Conservation (phyloP, 176 grass and related monocot species). For the Calamus simplicifolius region DNA sequence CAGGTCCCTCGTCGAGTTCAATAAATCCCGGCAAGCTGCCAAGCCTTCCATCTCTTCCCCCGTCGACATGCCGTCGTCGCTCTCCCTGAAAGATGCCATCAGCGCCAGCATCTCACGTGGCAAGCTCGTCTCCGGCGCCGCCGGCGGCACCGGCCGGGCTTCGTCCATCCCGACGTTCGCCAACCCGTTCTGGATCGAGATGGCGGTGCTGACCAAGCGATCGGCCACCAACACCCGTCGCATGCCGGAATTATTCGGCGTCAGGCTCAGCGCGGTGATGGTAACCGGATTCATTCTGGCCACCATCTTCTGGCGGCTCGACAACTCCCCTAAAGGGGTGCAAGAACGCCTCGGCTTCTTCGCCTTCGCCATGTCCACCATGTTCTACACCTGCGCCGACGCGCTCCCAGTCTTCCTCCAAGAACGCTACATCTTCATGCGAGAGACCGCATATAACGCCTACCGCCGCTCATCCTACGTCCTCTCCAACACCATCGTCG, state of each 20-base stretch:
- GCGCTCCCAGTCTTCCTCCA: conserved; percentile 91
- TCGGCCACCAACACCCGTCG: conserved; percentile 65
- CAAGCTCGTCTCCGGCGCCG: conserved; percentile 64
- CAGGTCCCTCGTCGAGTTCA: conserved; percentile 59
- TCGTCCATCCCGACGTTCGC: conserved; percentile 47
- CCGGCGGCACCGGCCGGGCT: conserved; percentile 25
- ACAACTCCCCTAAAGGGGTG: conserved; percentile 68
- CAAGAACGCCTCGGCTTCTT: conserved; percentile 94
- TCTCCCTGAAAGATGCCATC: conserved; percentile 77
- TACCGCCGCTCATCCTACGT: conserved; percentile 90
- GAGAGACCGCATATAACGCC: conserved; percentile 93
- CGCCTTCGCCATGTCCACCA: conserved; percentile 95
- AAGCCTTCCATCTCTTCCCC: neutral
- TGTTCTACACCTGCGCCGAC: conserved; percentile 95
- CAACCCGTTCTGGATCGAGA: conserved; percentile 90
- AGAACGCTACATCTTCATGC: conserved; percentile 75
- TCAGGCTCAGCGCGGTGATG: conserved; percentile 53
- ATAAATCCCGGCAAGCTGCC: conserved; percentile 34
- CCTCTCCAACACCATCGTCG: conserved; percentile 77
- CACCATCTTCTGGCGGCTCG: conserved; percentile 75
- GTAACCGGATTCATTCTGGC: conserved; percentile 68
- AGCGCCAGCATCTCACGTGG: conserved; percentile 69
- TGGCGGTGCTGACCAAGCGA: conserved; percentile 57
- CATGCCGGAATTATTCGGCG: conserved; percentile 71
- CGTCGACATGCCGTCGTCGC: neutral